phyloP scores from a whole-genome alignment of 345 rosid genomes.

The Durio zibethinus region DNA sequence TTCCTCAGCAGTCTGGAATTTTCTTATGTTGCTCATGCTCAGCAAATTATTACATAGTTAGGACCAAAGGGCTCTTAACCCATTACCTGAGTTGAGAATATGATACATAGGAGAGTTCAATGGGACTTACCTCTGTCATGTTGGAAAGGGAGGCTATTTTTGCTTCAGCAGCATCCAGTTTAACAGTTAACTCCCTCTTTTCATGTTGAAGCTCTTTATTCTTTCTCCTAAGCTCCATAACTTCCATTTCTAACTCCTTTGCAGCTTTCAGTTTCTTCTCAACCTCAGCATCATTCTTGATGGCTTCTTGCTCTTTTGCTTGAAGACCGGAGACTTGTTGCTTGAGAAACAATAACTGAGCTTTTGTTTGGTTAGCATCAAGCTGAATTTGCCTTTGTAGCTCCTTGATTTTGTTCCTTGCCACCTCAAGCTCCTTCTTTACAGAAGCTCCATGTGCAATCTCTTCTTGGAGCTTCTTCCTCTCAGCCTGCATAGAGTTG shows the following conservation, averaged over 20 bases:
- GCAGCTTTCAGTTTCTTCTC: conserved; percentile 70
- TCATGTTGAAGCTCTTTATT: conserved; percentile 93
- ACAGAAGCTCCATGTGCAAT: conserved; percentile 40
- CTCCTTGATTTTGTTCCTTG: conserved; percentile 81
- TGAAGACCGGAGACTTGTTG: conserved; percentile 86
- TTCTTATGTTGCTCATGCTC: background rate
- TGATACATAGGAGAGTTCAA: background rate
- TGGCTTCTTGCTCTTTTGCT: conserved; percentile 74
- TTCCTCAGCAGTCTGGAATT: background rate
- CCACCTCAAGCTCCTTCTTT: conserved; percentile 72
- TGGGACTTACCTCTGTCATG: conserved; percentile 76
- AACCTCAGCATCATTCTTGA: conserved; percentile 63
- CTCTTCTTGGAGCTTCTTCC: conserved; percentile 90
- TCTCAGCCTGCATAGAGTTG: conserved; percentile 74
- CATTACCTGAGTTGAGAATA: background rate
- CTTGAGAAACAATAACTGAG: conserved; percentile 83
- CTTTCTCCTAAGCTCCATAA: conserved; percentile 85
- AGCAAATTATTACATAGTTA: background rate
- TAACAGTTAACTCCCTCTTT: conserved; percentile 77
- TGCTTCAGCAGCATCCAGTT: conserved; percentile 81
- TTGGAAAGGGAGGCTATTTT: conserved; percentile 66
- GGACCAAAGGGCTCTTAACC: background rate
- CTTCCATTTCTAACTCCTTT: conserved; percentile 75
- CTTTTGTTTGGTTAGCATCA: conserved; percentile 89
- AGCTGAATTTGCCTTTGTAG: conserved; percentile 92